Conservation (phyloP, 768 basidiomycete genomes). For the Termitomyces eurrhizus region DNA sequence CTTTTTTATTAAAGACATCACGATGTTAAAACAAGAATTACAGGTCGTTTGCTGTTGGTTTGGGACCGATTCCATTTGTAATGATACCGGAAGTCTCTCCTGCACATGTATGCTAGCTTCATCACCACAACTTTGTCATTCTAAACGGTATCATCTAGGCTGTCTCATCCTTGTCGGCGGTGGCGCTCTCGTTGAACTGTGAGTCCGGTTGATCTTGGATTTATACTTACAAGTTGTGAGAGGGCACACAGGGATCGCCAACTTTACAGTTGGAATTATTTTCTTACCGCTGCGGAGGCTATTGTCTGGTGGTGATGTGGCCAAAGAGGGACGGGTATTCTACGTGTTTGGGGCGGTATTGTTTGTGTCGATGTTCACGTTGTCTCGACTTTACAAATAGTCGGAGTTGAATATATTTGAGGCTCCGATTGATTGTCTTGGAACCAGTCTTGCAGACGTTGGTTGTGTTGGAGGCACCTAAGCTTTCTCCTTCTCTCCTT, state of each 20-base stretch:
- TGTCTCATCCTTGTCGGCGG: conserved; percentile 75
- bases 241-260: conserved; percentile 61
- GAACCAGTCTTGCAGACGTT: conserved; percentile 31
- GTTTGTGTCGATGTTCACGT: conserved; percentile 29
- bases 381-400: conserved; percentile 37
- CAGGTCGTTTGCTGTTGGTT: conserved; percentile 84
- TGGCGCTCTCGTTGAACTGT: conserved; percentile 73
- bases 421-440: conserved; percentile 29
- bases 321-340: conserved; percentile 84
- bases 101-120: conserved; percentile 49
- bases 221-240: not conserved
- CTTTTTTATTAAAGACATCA: not conserved
- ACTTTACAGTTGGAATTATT: conserved; percentile 78
- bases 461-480: conserved; percentile 38
- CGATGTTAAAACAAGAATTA: not conserved
- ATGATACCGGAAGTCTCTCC: conserved; percentile 91
- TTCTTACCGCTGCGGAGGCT: conserved; percentile 83
- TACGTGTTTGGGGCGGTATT: conserved; percentile 74
- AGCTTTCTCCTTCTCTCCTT: conserved; percentile 31
- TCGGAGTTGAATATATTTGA: conserved; percentile 20
- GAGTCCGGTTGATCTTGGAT: conserved; percentile 21
- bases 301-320: conserved; percentile 55
- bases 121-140: conserved; percentile 1
- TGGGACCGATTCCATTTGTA: conserved; percentile 92
- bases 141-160: conserved; percentile 39